Conservation (phyloP, 1,284 basidiomycete species). For the Leccinum pallidistipes region DNA sequence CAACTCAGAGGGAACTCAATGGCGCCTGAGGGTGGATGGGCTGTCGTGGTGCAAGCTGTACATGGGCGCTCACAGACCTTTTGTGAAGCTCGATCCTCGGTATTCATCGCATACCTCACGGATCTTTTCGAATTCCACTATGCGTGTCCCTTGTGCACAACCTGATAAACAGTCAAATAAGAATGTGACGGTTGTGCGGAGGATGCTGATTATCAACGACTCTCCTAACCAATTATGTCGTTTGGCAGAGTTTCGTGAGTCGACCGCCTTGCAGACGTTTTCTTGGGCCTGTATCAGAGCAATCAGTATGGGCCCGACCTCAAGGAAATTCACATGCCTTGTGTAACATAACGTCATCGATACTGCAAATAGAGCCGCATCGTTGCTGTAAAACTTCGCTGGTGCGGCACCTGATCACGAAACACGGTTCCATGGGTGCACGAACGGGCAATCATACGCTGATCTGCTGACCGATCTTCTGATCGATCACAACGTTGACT, state of each 20-base stretch:
- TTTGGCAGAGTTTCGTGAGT: slow-evolving; percentile 72
- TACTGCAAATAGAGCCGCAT: slow-evolving; percentile 96
- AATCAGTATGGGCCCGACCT: slow-evolving; percentile 2
- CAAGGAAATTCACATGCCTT: slow-evolving; percentile 56
- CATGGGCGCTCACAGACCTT: slow-evolving; percentile 47
- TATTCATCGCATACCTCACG: slow-evolving; percentile 87
- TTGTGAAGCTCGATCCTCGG: slow-evolving; percentile 77
- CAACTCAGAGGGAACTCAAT: too few relatives aligned
- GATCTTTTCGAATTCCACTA: slow-evolving; percentile 83
- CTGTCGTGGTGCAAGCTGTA: not conserved
- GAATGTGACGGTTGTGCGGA: not conserved
- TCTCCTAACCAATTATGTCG: slow-evolving; percentile 77
- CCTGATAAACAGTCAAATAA: slow-evolving; percentile 40
- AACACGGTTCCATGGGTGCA: slow-evolving; percentile 3
- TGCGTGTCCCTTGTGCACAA: slow-evolving; percentile 83
- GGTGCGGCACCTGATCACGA: not conserved
- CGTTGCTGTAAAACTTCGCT: slow-evolving; percentile 92
- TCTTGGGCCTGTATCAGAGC: slow-evolving; percentile 75
- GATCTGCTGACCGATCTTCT: slow-evolving; percentile 95
- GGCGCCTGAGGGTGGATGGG: too few relatives aligned
- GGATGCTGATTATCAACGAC: slow-evolving; percentile 54
- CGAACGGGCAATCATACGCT: slow-evolving; percentile 56
- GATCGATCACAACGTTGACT: slow-evolving; percentile 95
- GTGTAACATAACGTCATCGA: slow-evolving; percentile 97
- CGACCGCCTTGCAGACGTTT: slow-evolving; percentile 87